Evolutionary conservation across 2,329 filamentous ascomycete genomes (phyloP).

Genomic region (Colletotrichum trifolii): DNA sequence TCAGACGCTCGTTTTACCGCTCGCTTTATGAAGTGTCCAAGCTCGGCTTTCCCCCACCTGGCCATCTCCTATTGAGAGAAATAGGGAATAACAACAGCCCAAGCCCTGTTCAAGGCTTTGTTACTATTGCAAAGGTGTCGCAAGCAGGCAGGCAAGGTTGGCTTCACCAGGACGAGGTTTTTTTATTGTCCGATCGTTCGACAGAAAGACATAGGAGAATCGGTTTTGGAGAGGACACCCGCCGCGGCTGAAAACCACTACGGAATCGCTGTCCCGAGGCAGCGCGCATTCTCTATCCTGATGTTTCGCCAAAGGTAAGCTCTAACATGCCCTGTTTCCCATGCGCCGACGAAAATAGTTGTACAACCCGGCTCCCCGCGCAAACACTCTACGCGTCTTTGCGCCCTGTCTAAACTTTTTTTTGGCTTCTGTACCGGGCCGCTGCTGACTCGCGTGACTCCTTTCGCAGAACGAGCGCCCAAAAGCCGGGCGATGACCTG

Average conservation of each 20-base stretch:
- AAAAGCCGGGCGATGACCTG: constrained; percentile 88
- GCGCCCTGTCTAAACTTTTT: constrained; percentile 24
- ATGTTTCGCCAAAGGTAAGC: constrained; percentile 51
- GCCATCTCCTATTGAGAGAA: constrained; percentile 29
- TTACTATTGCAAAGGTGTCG: constrained; percentile 1
- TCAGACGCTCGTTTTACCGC: constrained; percentile 32
- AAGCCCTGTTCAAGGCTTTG: constrained; percentile 3
- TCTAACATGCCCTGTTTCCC: constrained; percentile 18
- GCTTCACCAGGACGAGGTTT: constrained; percentile 23
- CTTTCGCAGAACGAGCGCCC: constrained; percentile 73
- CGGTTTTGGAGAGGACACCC: constrained; percentile 1
- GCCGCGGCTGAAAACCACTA: constrained; percentile 24
- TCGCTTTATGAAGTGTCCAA: constrained; percentile 32
- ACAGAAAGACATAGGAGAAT: constrained; percentile 19
- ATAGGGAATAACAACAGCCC: not conserved
- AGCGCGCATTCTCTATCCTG: constrained; percentile 34
- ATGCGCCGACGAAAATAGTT: constrained; percentile 34
- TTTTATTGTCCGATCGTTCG: constrained; percentile 19
- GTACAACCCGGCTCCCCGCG: constrained; percentile 27
- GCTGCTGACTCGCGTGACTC: constrained; percentile 26
- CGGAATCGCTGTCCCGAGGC: constrained; percentile 40
- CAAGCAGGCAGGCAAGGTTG: constrained; percentile 15
- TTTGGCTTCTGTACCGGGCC: constrained; percentile 18
- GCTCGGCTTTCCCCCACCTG: constrained; percentile 37
- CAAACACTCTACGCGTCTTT: constrained; percentile 15